Evolutionary conservation across 495 filamentous ascomycete genomes (phyloP).

Genomic region (Penicillium atrosanguineum): DNA sequence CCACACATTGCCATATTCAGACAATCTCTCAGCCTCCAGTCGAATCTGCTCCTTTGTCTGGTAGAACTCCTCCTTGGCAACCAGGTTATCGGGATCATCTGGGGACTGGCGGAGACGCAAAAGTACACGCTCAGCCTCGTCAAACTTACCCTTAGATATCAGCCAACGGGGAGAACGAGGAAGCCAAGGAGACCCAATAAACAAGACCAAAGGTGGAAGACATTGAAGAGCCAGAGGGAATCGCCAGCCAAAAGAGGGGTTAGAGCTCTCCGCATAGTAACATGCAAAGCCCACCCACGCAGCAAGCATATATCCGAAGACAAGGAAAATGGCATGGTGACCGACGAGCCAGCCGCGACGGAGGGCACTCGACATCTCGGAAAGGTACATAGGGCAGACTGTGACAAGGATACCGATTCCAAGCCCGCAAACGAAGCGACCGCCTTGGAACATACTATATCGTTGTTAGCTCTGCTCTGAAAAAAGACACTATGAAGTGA

Average conservation of each 20-base stretch:
- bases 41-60: constrained; percentile 40
- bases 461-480: not conserved
- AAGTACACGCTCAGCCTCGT: constrained; percentile 37
- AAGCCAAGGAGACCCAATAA: constrained; percentile 37
- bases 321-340: constrained; percentile 39
- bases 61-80: constrained; percentile 37
- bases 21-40: constrained; percentile 32
- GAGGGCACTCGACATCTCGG: constrained; percentile 35
- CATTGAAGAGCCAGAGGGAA: constrained; percentile 46
- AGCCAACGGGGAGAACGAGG: constrained; percentile 48
- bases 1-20: constrained; percentile 26
- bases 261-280: constrained; percentile 33
- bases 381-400: constrained; percentile 46
- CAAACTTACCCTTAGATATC: constrained; percentile 35
- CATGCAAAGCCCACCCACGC: constrained; percentile 46
- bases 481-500: not conserved
- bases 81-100: constrained; percentile 31
- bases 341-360: constrained; percentile 39
- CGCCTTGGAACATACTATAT: constrained; percentile 47
- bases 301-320: constrained; percentile 43
- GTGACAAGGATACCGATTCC: constrained; percentile 47
- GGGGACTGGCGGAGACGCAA: constrained; percentile 27
- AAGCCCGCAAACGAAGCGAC: constrained; percentile 46
- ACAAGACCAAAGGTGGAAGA: constrained; percentile 37
- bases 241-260: constrained; percentile 42